Base-by-base conservation (phyloP, 2,329 filamentous ascomycete species). In the Blastomyces silverae region DNA sequence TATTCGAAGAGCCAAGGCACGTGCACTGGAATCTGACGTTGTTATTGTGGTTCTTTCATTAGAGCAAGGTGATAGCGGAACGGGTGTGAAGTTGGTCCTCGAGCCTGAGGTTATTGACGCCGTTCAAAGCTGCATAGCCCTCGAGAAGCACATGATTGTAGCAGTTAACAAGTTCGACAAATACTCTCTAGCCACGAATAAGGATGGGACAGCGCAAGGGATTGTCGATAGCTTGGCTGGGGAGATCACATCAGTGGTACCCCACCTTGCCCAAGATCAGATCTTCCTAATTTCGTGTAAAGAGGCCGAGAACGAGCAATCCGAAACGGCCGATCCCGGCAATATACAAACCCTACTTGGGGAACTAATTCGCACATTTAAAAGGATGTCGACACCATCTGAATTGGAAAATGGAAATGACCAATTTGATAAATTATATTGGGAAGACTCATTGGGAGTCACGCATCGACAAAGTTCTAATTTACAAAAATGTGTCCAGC, bases 381-480 rank as follows among this genome's bases (percentile, higher is more conserved):
- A 79, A 65, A 71, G 75, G 63, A 78, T 81, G 63, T 73, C 77
- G 62, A 77, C 75, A 8, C 74, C 79, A 15, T 67, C 72, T 3
- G 75, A 76, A 46, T 66, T 72, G 44, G 71, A 74, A 5, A 71
- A 73, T 44, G 71, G 74, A 62, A 71, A 73, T 10, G 73, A 74
- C 28, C 73, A 77, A 63, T 76, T 78, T 66, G 80, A 93, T 72
- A 84, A 87, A 13, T 83, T 83, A 3, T 85, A 90, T 67, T 87
- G 90, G 80, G 85, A 92, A 77, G 90, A 96, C 71, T 88, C 94
- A 4, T 84, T 97, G 3, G 92, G 92, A 64, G 92, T 96, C 48
- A 96, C 91, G 22, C 91, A 93, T 76, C 88, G 94, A 65, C 94
- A 99, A 79, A 85, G 89, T 62, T 84, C 91, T 74, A 86, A 97